These are phyloP conservation scores for Acrocalymma vagum DNA, from an alignment of 2,329 filamentous ascomycete genomes.

Conservation along the genomic window DNA sequence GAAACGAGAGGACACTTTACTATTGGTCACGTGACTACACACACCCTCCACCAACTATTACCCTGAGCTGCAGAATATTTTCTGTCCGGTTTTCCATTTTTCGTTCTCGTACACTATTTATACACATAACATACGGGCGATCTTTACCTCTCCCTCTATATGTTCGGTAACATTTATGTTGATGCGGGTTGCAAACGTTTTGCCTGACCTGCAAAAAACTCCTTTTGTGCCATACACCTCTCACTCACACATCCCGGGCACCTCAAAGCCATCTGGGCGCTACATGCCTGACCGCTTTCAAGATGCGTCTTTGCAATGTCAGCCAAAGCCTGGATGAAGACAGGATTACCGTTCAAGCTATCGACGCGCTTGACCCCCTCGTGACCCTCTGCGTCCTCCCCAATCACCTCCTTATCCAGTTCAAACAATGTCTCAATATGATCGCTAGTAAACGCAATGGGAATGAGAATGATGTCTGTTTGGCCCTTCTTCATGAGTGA, in stretches of 20 bases:
- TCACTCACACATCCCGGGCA: slow-evolving; percentile 95
- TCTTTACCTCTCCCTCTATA: neutral
- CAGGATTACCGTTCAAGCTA: slow-evolving; percentile 86
- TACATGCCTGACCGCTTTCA: slow-evolving; percentile 73
- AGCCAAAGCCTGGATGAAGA: slow-evolving; percentile 90
- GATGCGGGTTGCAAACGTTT: slow-evolving; percentile 28
- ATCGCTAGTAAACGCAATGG: slow-evolving; percentile 98
- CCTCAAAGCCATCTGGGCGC: slow-evolving; percentile 84
- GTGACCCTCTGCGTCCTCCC: slow-evolving; percentile 69
- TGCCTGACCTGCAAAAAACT: slow-evolving; percentile 66
- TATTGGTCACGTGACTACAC: neutral
- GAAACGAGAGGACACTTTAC: neutral
- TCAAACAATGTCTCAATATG: slow-evolving; percentile 98
- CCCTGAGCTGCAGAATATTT: neutral
- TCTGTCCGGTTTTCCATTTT: neutral
- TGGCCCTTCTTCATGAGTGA: slow-evolving; percentile 91
- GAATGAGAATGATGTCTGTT: slow-evolving; percentile 88
- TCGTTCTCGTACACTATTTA: slow-evolving; percentile 10
- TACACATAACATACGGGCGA: slow-evolving; percentile 14
- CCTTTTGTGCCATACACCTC: slow-evolving; percentile 79
- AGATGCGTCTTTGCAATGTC: slow-evolving; percentile 86
- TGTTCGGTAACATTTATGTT: slow-evolving; percentile 7
- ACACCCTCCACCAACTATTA: neutral
- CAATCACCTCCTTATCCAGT: slow-evolving; percentile 93
- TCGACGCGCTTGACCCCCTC: slow-evolving; percentile 81